These are phyloP conservation scores for Microstegium vimineum DNA, from an alignment of 176 grass and related monocot genomes.

Conservation along the genomic window DNA sequence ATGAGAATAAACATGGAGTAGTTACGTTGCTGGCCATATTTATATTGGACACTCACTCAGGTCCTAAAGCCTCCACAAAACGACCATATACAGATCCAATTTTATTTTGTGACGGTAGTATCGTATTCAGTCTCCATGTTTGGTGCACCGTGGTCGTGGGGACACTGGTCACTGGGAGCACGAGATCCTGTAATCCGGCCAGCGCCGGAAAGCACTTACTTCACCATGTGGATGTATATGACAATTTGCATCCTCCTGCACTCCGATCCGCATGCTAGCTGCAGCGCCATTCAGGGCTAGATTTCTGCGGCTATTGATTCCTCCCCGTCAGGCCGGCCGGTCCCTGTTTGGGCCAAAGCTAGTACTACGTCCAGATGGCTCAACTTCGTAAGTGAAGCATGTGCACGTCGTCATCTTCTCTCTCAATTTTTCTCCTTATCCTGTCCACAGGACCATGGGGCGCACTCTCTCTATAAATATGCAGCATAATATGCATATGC, in stretches of 20 bases:
- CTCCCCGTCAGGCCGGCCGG: neutral
- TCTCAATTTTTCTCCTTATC: neutral
- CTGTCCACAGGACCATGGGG: neutral
- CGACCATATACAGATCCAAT: neutral
- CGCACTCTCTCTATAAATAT: neutral
- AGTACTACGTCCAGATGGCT: slow-evolving; percentile 12
- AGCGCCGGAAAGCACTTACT: neutral
- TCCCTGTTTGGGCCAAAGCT: slow-evolving; percentile 7
- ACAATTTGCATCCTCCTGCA: neutral
- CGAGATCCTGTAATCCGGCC: neutral
- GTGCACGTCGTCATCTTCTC: neutral
- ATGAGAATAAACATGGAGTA: too few relatives aligned
- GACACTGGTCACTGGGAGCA: slow-evolving; percentile 12
- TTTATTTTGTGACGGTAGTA: neutral
- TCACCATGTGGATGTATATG: neutral
- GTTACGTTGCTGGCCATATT: too few relatives aligned
- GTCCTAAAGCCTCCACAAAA: too few relatives aligned
- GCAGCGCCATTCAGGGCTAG: slow-evolving; percentile 22
- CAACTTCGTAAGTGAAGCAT: slow-evolving; percentile 7
- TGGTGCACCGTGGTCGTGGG: neutral
- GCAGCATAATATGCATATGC: too few relatives aligned
- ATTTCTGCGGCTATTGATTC: slow-evolving; percentile 3
- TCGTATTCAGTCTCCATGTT: neutral
- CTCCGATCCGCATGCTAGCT: too few relatives aligned
- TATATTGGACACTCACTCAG: too few relatives aligned